Evolutionary conservation across 352 stramenopile species (phyloP), one percentile per base, ranked within the genome.

Genomic region (Peronospora belbahrii): DNA sequence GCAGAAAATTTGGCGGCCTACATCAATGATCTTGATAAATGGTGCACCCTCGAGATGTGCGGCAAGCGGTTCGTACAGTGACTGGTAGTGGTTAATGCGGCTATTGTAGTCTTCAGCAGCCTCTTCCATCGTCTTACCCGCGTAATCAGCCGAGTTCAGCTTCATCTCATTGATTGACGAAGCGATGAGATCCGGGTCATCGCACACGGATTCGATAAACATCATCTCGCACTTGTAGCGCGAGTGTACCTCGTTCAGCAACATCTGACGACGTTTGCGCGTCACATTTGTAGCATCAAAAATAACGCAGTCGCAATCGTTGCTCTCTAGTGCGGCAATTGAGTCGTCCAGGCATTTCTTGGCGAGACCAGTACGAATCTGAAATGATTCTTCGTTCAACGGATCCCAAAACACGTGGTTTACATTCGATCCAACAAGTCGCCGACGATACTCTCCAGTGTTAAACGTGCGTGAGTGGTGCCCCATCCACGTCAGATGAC

Each of bases 131-230:
- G 77, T 89, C 52, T 83, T 62, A 0, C 57, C 64, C 6, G 71
- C 70, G 50, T 92, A 92, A 48, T 92, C 80, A 13, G 76, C 68
- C 42, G 77, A 89, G 45, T 85, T 83, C 38, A 89, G 50, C 48
- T 88, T 89, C 77, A 89, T 92, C 45, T 88, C 77, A 48, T 89
- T 88, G 36, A 92, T 86, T 19, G 77, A 86, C 7, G 77, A 81
- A 27, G 69, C 74, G 28, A 92, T 82, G 6, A 92, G 62, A 14
- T 87, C 67, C 2, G 74, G 69, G 20, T 74, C 63, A 25, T 89
- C 74, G 37, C 75, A 86, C 28, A 92, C 72, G 2, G 75, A 87
- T 63, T 91, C 79, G 52, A 91, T 88, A 41, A 88, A 88, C 59
- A 88, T 80, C 52, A 84, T 62, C 30, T 88, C 76, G 50, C 77